Conservation (phyloP, 768 basidiomycete genomes). For the Tulasnella sp. region DNA sequence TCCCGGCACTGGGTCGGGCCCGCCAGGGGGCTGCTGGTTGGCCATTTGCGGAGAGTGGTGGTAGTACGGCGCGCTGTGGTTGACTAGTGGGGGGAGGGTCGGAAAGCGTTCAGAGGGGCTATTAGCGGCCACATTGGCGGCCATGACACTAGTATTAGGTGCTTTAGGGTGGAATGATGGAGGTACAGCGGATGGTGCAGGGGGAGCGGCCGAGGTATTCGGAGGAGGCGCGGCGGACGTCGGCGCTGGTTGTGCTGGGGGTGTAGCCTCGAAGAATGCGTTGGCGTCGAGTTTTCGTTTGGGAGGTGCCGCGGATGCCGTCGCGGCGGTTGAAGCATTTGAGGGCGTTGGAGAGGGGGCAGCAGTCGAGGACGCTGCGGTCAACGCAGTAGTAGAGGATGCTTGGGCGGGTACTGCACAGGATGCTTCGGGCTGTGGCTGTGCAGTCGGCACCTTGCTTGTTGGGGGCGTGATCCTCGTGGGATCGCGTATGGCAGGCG, state of each 20-base stretch:
- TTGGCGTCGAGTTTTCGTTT: conserved; percentile 50
- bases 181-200: conserved; percentile 62
- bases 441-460: background rate
- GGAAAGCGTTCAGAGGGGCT: conserved; percentile 2
- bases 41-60: conserved; percentile 43
- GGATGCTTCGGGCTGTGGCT: background rate
- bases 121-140: background rate
- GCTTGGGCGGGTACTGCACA: background rate
- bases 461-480: background rate
- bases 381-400: background rate
- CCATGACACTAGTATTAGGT: conserved; percentile 40
- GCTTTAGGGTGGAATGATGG: conserved; percentile 46
- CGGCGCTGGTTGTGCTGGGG: conserved; percentile 31
- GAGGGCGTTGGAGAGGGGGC: conserved; percentile 28
- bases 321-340: conserved; percentile 38
- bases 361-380: background rate
- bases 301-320: conserved; percentile 37
- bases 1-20: background rate
- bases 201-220: conserved; percentile 43
- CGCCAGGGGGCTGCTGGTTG: conserved; percentile 48
- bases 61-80: conserved; percentile 41
- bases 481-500: background rate
- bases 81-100: conserved; percentile 48
- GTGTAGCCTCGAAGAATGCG: conserved; percentile 48
- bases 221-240: conserved; percentile 39